A percentile compares a stretch with the other conserved stretches of the same genome.
These are phyloP conservation scores for Suillus hirtellus DNA, from an alignment of 768 basidiomycete species.

Conservation along the genomic window DNA sequence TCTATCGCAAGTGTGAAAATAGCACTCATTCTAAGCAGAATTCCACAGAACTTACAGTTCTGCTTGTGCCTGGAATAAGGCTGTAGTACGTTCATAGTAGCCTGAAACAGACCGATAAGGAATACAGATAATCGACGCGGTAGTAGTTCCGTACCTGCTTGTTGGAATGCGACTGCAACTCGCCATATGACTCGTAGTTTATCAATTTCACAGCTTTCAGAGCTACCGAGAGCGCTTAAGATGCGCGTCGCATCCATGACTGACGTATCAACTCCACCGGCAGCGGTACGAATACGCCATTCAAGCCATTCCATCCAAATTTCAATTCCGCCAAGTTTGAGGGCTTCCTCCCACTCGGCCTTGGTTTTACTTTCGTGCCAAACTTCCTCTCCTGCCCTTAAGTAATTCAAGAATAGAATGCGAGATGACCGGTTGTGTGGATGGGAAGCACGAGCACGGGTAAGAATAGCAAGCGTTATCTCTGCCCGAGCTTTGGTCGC, in stretches of 20 bases:
- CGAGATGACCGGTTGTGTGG: conserved; percentile 50
- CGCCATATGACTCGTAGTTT: conserved; percentile 74
- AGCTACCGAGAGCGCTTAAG: conserved; percentile 40
- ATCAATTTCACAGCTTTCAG: conserved; percentile 49
- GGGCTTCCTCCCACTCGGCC: conserved; percentile 70
- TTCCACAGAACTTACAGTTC: conserved; percentile 59
- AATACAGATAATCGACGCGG: conserved; percentile 8
- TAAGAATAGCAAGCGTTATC: conserved; percentile 65
- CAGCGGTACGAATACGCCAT: conserved; percentile 59
- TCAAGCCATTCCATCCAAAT: conserved; percentile 83
- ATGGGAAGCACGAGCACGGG: conserved; percentile 61
- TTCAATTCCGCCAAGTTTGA: conserved; percentile 51
- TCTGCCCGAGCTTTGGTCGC: conserved; percentile 68
- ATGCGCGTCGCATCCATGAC: conserved; percentile 52
- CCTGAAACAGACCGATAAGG: conserved; percentile 41
- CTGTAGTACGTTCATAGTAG: conserved; percentile 69
- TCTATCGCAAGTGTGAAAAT: conserved; percentile 37
- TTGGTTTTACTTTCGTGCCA: conserved; percentile 59
- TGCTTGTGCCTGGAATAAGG: conserved; percentile 81
- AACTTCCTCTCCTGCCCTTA: conserved; percentile 71
- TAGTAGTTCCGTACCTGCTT: conserved; percentile 55
- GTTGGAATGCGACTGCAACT: conserved; percentile 55
- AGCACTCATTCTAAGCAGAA: conserved; percentile 9
- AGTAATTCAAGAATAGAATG: conserved; percentile 57
- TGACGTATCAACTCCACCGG: conserved; percentile 51